Evolutionary conservation across 495 filamentous ascomycete genomes (phyloP), one percentile per base, ranked within the genome.

Genomic region (Penicillium cataractarum): DNA sequence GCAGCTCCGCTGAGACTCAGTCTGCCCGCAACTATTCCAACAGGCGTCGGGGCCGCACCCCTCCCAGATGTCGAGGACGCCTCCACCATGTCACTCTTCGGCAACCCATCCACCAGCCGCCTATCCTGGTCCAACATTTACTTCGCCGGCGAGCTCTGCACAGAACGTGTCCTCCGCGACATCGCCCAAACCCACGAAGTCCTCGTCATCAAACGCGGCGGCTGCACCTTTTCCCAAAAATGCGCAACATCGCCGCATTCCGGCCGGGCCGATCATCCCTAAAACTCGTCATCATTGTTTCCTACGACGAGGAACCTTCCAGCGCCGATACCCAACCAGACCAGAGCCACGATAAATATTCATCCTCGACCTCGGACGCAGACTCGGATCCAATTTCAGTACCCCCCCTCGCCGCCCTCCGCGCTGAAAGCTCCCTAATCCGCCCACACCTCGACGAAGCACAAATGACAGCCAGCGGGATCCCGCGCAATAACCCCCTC

Each of bases 191-290:
- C 77, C n/a, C 82, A 96, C 73, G 87, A 97, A 63, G 80, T 97
- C 17, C 84, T 99, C 60, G 84, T 97, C 27, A 83, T 98, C 61
- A 88, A 86, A 33, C 89, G 95, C 22, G 95, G 95, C 21, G 88
- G 86, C 3, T 99, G 95, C 76, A 89, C 81, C 40, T 98, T 98
- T 75, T 84, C 83, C 7, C 80, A 90, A 99, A 99, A 69, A 78
- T 98, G 0, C 81, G 81, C 26, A 93, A 91, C 65, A 92, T 99
- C 39, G 92, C 95, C 13, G 84, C 87, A 10, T 92, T 85, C 71
- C 77, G 87, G 13, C 90, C 91, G 0, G 80, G 79, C 0, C 71
- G 82, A 3, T 64, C 65, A 10, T 76, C 85, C 0, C 75, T 97
- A 10, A 90, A 96, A 73, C 82, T 99, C 8, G 90, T 97, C 8